phyloP scores from a whole-genome alignment of 148 eudicot genomes.

The Cornus controversa region DNA sequence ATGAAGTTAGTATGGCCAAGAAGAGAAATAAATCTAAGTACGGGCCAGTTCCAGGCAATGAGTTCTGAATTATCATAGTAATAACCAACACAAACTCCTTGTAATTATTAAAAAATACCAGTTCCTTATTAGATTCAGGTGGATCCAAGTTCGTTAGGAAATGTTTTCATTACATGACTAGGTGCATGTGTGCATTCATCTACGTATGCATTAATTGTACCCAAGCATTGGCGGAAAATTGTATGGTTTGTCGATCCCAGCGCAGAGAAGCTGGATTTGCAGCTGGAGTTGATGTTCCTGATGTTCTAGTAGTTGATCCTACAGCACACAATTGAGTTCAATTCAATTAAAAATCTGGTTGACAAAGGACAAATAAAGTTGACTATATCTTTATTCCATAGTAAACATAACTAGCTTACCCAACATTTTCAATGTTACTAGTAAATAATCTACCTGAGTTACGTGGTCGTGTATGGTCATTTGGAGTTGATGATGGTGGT shows the following conservation, averaged over 20 bases:
- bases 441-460: conserved; percentile 46
- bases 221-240: conserved; percentile 94
- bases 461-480: conserved; percentile 52
- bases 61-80: too few species aligned
- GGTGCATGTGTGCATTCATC: background rate
- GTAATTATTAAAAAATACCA: background rate
- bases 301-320: conserved; percentile 70
- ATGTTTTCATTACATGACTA: background rate
- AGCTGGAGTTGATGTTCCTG: conserved; percentile 57
- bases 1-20: too few species aligned
- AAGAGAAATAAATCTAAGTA: too few species aligned
- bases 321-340: conserved; percentile 6
- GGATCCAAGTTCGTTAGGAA: background rate
- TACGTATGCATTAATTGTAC: conserved; percentile 28
- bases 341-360: background rate
- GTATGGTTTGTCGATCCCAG: conserved; percentile 81
- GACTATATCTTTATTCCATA: background rate
- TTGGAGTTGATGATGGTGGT: conserved; percentile 47
- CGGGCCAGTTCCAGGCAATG: too few species aligned
- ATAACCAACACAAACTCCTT: background rate
- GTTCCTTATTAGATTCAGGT: background rate
- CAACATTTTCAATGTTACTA: background rate
- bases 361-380: background rate
- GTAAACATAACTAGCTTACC: too few species aligned
- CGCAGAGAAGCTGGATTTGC: conserved; percentile 67